phyloP scores from a whole-genome alignment of 495 filamentous ascomycete genomes.

The Rostrohypoxylon terebratum region DNA sequence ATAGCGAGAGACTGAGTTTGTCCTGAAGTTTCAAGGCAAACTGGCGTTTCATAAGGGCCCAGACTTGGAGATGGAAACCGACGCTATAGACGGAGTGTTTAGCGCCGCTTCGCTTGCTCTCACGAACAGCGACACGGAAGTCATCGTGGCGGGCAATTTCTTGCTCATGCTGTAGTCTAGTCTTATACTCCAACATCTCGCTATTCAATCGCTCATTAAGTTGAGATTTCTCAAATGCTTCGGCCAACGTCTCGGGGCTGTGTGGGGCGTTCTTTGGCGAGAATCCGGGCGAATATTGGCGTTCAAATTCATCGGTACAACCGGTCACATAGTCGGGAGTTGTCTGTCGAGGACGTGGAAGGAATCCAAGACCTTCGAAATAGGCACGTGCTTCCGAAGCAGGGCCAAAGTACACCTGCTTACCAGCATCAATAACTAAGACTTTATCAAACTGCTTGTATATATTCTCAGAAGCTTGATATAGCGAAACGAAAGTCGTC shows the following conservation, averaged over 20 bases:
- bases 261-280: slow-evolving; percentile 72
- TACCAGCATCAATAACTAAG: slow-evolving; percentile 81
- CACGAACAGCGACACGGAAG: slow-evolving; percentile 78
- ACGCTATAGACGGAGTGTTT: slow-evolving; percentile 82
- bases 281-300: slow-evolving; percentile 75
- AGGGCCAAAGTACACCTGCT: slow-evolving; percentile 84
- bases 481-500: slow-evolving; percentile 82
- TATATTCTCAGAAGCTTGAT: slow-evolving; percentile 86
- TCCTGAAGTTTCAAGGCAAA: slow-evolving; percentile 89
- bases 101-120: slow-evolving; percentile 79
- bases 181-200: slow-evolving; percentile 77
- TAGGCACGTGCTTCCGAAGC: slow-evolving; percentile 75
- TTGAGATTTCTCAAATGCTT: slow-evolving; percentile 74
- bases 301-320: slow-evolving; percentile 84
- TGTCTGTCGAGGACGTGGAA: slow-evolving; percentile 81
- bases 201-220: slow-evolving; percentile 65
- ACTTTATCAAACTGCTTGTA: slow-evolving; percentile 91
- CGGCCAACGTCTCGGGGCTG: slow-evolving; percentile 69
- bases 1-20: slow-evolving; percentile 77
- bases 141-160: slow-evolving; percentile 73
- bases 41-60: slow-evolving; percentile 84
- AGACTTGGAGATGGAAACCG: slow-evolving; percentile 81
- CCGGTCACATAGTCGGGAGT: slow-evolving; percentile 89
- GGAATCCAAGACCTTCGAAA: slow-evolving; percentile 85
- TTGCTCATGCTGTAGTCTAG: slow-evolving; percentile 65